A percentile compares a stretch with the other conserved stretches of the same genome.
phyloP scores from a whole-genome alignment of 192 early-diverging fungal species.

The Umbelopsis sp. region DNA sequence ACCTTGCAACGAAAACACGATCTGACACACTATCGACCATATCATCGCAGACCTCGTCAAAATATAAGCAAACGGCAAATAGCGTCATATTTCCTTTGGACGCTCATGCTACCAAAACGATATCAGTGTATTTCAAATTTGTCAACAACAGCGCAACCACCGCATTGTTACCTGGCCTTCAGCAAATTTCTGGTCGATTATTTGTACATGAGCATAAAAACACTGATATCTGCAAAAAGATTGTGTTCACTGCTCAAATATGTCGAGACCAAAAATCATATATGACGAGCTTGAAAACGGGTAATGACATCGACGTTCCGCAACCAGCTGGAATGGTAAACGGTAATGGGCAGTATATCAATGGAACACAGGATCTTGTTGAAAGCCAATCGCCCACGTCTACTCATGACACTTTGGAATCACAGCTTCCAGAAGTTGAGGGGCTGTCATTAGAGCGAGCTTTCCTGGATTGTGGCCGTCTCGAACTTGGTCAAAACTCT shows the following conservation, averaged over 20 bases:
- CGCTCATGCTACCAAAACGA: conserved; percentile 64
- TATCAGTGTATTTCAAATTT: conserved; percentile 65
- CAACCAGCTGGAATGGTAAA: not conserved
- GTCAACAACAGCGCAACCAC: conserved; percentile 24
- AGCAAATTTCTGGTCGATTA: conserved; percentile 53
- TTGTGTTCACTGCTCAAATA: conserved; percentile 62
- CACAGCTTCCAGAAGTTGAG: conserved; percentile 21
- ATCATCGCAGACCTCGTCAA: conserved; percentile 31
- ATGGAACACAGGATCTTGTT: not conserved
- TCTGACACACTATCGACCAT: conserved; percentile 5
- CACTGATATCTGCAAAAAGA: conserved; percentile 72
- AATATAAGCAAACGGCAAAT: conserved; percentile 59
- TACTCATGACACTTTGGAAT: not conserved
- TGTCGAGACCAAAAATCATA: conserved; percentile 46
- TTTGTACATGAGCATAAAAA: conserved; percentile 86
- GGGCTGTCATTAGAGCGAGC: conserved; percentile 44
- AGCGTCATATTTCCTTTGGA: conserved; percentile 73
- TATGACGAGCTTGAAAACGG: conserved; percentile 21
- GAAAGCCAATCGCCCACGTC: not conserved
- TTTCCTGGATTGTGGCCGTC: conserved; percentile 52
- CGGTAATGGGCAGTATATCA: not conserved
- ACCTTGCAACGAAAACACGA: not conserved
- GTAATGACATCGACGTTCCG: too few relatives aligned
- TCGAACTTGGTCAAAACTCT: conserved; percentile 50
- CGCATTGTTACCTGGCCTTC: conserved; percentile 21